Evolutionary conservation across 495 filamentous ascomycete genomes (phyloP).

Genomic region (Glonium stellatum): DNA sequence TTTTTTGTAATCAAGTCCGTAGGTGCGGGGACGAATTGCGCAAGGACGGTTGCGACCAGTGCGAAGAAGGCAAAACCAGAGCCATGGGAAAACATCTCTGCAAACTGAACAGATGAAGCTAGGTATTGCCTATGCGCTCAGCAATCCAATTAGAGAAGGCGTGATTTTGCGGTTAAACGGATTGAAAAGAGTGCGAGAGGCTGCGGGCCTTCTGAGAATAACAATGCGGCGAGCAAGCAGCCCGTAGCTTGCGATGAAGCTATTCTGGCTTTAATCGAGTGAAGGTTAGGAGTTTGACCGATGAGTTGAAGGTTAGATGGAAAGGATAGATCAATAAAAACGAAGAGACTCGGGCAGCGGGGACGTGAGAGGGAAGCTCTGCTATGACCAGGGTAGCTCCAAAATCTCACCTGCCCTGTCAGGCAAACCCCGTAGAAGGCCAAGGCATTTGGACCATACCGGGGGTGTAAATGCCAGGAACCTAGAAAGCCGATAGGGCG

Average conservation of each 20-base stretch:
- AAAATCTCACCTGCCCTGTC: conserved; percentile 1
- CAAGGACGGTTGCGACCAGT: conserved; percentile 23
- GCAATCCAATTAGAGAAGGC: no score
- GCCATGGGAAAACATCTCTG: no score
- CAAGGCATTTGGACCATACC: not conserved
- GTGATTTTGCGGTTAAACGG: no score
- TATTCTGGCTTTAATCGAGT: not conserved
- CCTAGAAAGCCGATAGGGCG: no score
- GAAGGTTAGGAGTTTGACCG: not conserved
- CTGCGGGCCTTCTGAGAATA: no score
- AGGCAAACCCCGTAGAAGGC: not conserved
- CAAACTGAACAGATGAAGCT: no score
- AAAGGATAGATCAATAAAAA: not conserved
- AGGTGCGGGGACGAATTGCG: conserved; percentile 56
- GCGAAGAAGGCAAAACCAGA: no score
- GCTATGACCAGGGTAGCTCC: conserved; percentile 1
- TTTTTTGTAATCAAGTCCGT: conserved; percentile 45
- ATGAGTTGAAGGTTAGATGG: not conserved
- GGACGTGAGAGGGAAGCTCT: not conserved
- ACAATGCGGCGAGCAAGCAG: not conserved
- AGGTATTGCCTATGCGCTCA: no score
- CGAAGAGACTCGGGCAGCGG: not conserved
- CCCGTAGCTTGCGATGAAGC: not conserved
- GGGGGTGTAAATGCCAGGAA: no score
- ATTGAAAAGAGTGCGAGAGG: no score